Percentiles rank a stretch among this genome's conserved stretches.
Conservation (phyloP, 768 basidiomycete genomes). For the Boletus sensibilis region DNA sequence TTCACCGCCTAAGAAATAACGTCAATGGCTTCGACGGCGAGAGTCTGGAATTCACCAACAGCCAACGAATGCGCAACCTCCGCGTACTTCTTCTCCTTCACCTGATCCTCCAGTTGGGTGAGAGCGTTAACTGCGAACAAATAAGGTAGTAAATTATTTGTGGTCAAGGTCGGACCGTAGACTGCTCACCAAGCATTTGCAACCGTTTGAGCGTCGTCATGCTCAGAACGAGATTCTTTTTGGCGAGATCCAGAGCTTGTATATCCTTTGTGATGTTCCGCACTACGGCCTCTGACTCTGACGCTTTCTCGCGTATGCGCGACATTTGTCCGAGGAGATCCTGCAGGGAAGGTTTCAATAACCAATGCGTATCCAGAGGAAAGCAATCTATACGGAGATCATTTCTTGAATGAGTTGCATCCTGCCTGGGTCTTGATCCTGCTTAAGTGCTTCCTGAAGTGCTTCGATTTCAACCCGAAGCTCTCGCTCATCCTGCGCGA, state of each 20-base stretch:
- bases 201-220: slow-evolving; percentile 89
- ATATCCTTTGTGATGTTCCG: slow-evolving; percentile 96
- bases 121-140: slow-evolving; percentile 68
- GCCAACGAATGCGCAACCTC: slow-evolving; percentile 83
- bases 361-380: background rate
- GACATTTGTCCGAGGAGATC: slow-evolving; percentile 95
- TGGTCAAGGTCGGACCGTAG: background rate
- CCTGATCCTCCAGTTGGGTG: slow-evolving; percentile 74
- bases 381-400: slow-evolving; percentile 68
- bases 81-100: slow-evolving; percentile 74
- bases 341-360: slow-evolving; percentile 40
- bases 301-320: slow-evolving; percentile 92
- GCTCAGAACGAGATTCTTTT: slow-evolving; percentile 85
- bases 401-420: slow-evolving; percentile 94
- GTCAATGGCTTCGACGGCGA: slow-evolving; percentile 5
- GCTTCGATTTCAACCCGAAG: slow-evolving; percentile 70
- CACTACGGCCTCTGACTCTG: slow-evolving; percentile 95
- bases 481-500: slow-evolving; percentile 66
- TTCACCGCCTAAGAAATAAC: slow-evolving; percentile 67
- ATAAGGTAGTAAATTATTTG: background rate
- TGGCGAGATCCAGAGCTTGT: slow-evolving; percentile 88
- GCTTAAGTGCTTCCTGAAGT: slow-evolving; percentile 64
- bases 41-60: slow-evolving; percentile 43
- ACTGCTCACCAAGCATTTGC: slow-evolving; percentile 84
- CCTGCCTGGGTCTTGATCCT: slow-evolving; percentile 81